These are phyloP conservation scores for Phytophthora pini DNA, from an alignment of 352 stramenopile genomes.

Conservation along the genomic window DNA sequence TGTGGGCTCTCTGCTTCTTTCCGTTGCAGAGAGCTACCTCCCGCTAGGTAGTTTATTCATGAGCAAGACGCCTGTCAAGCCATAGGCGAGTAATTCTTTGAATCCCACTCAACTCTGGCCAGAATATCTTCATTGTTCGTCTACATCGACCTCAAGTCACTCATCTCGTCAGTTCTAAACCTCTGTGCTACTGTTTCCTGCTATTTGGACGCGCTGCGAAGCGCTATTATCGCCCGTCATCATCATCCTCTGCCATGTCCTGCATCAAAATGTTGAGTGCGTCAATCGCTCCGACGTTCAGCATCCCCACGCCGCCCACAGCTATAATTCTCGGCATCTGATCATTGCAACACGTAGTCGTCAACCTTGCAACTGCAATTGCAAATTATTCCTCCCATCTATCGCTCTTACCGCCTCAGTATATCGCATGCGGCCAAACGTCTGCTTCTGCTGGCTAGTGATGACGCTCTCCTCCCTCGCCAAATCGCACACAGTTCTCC, in stretches of 20 bases:
- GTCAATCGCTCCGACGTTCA: constrained; percentile 51
- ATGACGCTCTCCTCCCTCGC: constrained; percentile 55
- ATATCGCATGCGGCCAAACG: constrained; percentile 53
- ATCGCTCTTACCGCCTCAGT: constrained; percentile 41
- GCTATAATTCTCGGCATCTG: constrained; percentile 58
- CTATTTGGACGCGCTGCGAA: constrained; percentile 41
- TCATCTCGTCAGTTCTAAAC: not conserved
- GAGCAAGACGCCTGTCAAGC: constrained; percentile 56
- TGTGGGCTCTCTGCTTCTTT: constrained; percentile 19
- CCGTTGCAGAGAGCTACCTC: constrained; percentile 27
- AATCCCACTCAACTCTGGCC: constrained; percentile 31
- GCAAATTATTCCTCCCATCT: not conserved
- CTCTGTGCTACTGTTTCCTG: constrained; percentile 13
- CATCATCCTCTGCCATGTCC: constrained; percentile 60
- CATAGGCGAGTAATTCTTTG: constrained; percentile 30
- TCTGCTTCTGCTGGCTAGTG: constrained; percentile 48
- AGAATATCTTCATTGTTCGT: constrained; percentile 1
- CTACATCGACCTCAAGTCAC: not conserved
- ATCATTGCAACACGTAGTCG: constrained; percentile 7
- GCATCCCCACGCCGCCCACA: constrained; percentile 35
- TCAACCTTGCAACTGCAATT: constrained; percentile 10
- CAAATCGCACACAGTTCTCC: constrained; percentile 27
- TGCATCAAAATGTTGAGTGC: constrained; percentile 45
- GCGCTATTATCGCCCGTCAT: constrained; percentile 76
- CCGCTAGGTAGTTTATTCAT: constrained; percentile 53